phyloP scores from a whole-genome alignment of 345 rosid genomes.

The Gossypioides kirkii region DNA sequence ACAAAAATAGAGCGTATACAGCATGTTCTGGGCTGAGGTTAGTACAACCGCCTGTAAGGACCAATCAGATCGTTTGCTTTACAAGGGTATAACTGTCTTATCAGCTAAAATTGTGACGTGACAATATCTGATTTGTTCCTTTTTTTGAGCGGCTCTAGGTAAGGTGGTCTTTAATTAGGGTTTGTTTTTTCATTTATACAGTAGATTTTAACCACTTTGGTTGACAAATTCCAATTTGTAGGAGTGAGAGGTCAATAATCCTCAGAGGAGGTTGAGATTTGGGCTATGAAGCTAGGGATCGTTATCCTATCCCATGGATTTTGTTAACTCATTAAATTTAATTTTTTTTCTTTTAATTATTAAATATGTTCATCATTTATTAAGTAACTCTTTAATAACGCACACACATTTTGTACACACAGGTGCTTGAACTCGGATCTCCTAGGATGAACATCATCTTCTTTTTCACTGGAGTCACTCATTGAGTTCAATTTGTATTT shows the following conservation, averaged over 20 bases:
- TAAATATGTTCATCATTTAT: no score
- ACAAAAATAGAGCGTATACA: not conserved
- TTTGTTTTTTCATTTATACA: not conserved
- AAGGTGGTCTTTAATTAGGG: not conserved
- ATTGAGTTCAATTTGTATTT: no score
- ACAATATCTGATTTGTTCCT: not conserved
- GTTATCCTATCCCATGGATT: not conserved
- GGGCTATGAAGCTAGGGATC: not conserved
- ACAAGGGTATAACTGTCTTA: slow-evolving; percentile 8
- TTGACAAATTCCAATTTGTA: not conserved
- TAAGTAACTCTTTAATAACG: no score
- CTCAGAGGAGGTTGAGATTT: not conserved
- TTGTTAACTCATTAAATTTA: not conserved
- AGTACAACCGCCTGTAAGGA: slow-evolving; percentile 11
- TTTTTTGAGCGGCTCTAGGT: not conserved
- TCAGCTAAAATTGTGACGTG: not conserved
- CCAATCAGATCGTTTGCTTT: slow-evolving; percentile 5
- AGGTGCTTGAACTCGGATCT: no score
- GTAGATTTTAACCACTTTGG: not conserved
- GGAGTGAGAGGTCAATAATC: not conserved
- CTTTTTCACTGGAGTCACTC: no score
- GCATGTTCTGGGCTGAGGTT: not conserved
- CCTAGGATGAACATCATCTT: no score
- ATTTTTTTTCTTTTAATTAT: no score
- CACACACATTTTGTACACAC: no score